A percentile compares a stretch with the other conserved stretches of the same genome.
Conservation (phyloP, 371 early-diverging fungal species). For the Mucor lusitanicus region DNA sequence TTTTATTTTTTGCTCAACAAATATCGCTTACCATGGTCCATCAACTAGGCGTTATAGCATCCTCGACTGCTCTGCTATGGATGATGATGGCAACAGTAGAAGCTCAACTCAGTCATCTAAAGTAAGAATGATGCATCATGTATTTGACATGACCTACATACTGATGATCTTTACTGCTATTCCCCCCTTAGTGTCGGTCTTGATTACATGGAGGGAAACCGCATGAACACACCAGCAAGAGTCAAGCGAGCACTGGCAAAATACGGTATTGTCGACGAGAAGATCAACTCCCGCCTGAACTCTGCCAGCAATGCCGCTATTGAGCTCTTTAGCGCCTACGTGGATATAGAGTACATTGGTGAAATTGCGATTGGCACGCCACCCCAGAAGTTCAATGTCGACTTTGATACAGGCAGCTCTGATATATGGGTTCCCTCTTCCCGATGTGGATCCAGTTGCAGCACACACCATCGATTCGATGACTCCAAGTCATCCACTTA, state of each 20-base stretch:
- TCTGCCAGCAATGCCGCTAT: constrained; percentile 22
- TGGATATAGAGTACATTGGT: constrained; percentile 55
- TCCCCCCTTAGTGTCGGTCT: constrained; percentile 24
- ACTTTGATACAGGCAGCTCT: constrained; percentile 61
- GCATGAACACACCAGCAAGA: constrained; percentile 34
- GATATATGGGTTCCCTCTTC: constrained; percentile 55
- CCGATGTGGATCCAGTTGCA: constrained; percentile 31
- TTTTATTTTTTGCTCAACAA: not conserved
- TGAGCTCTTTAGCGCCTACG: constrained; percentile 31
- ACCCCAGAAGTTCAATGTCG: constrained; percentile 51
- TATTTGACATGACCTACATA: not conserved
- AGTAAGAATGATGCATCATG: not conserved
- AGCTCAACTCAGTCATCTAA: constrained; percentile 7
- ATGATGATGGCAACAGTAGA: not conserved
- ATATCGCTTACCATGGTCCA: not conserved
- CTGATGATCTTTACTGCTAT: not conserved
- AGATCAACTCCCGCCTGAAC: constrained; percentile 9
- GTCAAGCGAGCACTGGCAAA: constrained; percentile 30
- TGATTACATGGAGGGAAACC: constrained; percentile 16
- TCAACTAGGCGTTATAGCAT: not conserved
- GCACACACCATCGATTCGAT: constrained; percentile 32
- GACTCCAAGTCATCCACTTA: constrained; percentile 21
- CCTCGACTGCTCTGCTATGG: not conserved
- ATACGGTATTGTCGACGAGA: constrained; percentile 28
- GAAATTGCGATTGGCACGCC: constrained; percentile 57